Evolutionary conservation across 768 basidiomycete genomes (phyloP).

Genomic region (Chalciporus pseudorubinellus): DNA sequence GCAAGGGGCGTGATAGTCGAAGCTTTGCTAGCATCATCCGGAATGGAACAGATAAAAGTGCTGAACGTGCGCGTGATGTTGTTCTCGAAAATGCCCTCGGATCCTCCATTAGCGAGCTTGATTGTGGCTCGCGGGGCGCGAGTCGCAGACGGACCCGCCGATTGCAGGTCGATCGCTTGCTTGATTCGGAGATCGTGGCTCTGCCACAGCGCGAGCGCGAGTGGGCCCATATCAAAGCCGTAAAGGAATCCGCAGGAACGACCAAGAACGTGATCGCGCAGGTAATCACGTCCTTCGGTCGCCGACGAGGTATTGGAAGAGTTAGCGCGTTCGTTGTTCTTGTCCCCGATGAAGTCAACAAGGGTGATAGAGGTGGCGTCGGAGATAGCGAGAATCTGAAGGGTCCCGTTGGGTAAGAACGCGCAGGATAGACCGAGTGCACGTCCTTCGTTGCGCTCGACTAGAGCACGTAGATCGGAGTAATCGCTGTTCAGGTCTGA

Average conservation of each 20-base stretch:
- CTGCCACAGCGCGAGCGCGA: constrained; percentile 33
- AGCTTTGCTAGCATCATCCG: background rate
- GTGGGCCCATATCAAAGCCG: constrained; percentile 29
- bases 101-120: constrained; percentile 8
- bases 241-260: constrained; percentile 28
- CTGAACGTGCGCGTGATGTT: constrained; percentile 21
- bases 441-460: constrained; percentile 33
- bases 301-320: constrained; percentile 16
- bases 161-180: constrained; percentile 33
- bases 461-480: constrained; percentile 17
- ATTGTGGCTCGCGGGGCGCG: constrained; percentile 24
- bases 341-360: constrained; percentile 26
- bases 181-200: constrained; percentile 32
- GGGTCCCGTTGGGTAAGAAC: constrained; percentile 21
- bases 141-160: constrained; percentile 7
- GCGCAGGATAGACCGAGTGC: constrained; percentile 30
- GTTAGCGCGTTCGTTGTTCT: constrained; percentile 34
- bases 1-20: constrained; percentile 20
- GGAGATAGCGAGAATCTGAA: constrained; percentile 27
- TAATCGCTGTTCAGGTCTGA: constrained; percentile 23
- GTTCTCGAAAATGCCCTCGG: background rate
- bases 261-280: constrained; percentile 29
- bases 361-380: constrained; percentile 27
- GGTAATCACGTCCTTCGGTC: constrained; percentile 24
- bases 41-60: constrained; percentile 1